These are phyloP conservation scores for Grigorovia transvaalensis DNA, from an alignment of 805 yeast species.

Conservation along the genomic window DNA sequence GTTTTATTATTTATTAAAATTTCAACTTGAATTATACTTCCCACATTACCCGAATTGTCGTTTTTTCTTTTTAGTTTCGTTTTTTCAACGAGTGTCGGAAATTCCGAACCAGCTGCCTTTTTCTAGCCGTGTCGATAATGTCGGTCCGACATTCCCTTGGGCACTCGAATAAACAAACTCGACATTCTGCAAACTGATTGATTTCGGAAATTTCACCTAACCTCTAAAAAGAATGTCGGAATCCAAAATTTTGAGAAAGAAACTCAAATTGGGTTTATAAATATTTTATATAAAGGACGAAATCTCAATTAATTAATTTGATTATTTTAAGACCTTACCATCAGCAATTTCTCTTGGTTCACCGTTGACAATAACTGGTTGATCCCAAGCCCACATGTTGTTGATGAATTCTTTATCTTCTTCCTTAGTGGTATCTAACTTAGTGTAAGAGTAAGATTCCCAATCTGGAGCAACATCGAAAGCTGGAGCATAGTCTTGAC, in stretches of 20 bases:
- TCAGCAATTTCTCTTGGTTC: conserved; percentile 82
- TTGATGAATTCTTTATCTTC: conserved; percentile 73
- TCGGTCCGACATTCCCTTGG: background rate
- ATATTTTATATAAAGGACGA: no score
- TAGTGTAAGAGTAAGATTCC: conserved; percentile 83
- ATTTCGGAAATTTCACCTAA: no score
- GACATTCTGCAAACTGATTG: background rate
- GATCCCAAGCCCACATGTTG: conserved; percentile 98
- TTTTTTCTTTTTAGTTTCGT: background rate
- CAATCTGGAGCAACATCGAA: conserved; percentile 98
- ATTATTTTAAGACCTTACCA: conserved; percentile 91
- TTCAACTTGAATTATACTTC: background rate
- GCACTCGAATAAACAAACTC: background rate
- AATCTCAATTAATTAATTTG: background rate
- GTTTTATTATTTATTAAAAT: background rate
- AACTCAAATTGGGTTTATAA: no score
- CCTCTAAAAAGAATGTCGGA: no score
- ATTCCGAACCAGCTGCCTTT: background rate
- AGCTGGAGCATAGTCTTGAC: conserved; percentile 84
- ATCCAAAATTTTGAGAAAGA: no score
- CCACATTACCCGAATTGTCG: background rate
- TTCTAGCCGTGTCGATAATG: no score
- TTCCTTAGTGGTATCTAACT: conserved; percentile 70
- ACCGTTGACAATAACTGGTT: conserved; percentile 77
- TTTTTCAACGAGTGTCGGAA: background rate